Evolutionary conservation across 108 stramenopile species (phyloP).

Genomic region (Pseudonitzschia multistriata): DNA sequence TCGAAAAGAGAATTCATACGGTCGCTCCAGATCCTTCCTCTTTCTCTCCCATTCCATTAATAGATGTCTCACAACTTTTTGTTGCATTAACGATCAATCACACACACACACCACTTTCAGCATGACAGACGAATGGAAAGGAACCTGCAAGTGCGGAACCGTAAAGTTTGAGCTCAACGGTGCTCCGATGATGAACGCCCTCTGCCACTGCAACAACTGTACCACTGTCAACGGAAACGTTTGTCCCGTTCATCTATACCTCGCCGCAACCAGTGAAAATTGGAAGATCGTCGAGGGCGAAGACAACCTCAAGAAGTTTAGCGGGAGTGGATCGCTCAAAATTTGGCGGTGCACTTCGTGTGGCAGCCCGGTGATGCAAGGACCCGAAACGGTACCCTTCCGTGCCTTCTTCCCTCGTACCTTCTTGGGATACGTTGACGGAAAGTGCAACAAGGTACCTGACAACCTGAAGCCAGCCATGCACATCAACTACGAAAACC

Average conservation of each 20-base stretch:
- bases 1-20: too few species aligned
- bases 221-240: background rate
- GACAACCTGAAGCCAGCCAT: background rate
- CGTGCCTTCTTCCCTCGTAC: slow-evolving; percentile 1
- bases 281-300: background rate
- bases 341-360: background rate
- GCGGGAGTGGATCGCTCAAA: background rate
- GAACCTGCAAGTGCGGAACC: background rate
- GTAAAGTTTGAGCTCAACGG: background rate
- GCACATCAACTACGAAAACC: slow-evolving; percentile 17
- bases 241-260: background rate
- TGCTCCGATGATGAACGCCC: slow-evolving; percentile 5
- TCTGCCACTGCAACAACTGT: slow-evolving; percentile 3
- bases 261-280: background rate
- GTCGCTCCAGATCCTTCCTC: too few species aligned
- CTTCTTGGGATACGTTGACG: slow-evolving; percentile 3
- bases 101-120: slow-evolving; percentile 39
- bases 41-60: too few species aligned
- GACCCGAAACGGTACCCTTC: slow-evolving; percentile 1
- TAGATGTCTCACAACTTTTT: too few species aligned
- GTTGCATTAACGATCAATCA: too few species aligned
- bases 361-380: background rate
- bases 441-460: slow-evolving; percentile 5
- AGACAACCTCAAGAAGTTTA: background rate
- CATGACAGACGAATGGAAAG: background rate